A percentile compares a stretch with the other conserved stretches of the same genome.
phyloP scores from a whole-genome alignment of 495 filamentous ascomycete species.

The Haplographium delicatum region DNA sequence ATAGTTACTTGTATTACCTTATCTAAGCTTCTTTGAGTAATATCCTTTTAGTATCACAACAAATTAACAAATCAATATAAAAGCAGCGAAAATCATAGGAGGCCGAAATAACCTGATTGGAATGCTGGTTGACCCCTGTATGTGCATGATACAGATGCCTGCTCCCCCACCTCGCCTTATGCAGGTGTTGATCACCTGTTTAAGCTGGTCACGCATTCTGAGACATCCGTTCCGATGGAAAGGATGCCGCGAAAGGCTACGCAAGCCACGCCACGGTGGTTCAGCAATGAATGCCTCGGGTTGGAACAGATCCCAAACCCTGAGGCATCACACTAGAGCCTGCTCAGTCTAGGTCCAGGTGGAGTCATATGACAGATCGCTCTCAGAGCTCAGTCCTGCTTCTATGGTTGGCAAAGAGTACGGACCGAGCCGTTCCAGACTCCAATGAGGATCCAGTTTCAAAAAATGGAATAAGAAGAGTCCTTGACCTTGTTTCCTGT shows the following conservation, averaged over 20 bases:
- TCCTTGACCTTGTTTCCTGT: neutral
- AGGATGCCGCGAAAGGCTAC: neutral
- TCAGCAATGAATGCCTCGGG: neutral
- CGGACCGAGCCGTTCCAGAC: neutral
- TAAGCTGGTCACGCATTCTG: neutral
- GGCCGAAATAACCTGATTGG: neutral
- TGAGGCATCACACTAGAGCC: too few relatives aligned
- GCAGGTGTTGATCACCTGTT: slow-evolving; percentile 3
- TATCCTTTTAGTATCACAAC: too few relatives aligned
- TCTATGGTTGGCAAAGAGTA: too few relatives aligned
- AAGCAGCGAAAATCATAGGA: neutral
- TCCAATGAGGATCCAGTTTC: too few relatives aligned
- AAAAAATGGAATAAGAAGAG: too few relatives aligned
- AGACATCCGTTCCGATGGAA: neutral
- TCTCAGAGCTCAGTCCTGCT: too few relatives aligned
- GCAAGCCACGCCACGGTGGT: neutral
- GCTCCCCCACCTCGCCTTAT: neutral
- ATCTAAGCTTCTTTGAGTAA: too few relatives aligned
- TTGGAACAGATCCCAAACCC: neutral
- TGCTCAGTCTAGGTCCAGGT: too few relatives aligned
- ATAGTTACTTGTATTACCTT: too few relatives aligned
- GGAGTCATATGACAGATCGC: too few relatives aligned
- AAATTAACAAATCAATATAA: neutral
- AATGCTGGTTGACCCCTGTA: neutral
- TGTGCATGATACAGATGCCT: neutral